phyloP scores from a whole-genome alignment of 2,329 filamentous ascomycete species.

The Phialophora expanda region DNA sequence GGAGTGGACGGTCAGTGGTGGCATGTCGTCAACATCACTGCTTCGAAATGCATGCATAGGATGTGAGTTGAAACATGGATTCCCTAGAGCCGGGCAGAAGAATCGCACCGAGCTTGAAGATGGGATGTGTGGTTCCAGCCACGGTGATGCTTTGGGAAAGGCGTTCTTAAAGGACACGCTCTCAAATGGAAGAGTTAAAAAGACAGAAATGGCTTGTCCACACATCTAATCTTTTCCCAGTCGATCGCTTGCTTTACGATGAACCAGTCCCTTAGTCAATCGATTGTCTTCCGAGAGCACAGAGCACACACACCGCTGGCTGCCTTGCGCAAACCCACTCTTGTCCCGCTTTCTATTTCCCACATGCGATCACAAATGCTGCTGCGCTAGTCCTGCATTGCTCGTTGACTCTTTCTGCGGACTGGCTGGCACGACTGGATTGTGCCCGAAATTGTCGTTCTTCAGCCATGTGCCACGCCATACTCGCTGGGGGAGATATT shows the following conservation, averaged over 20 bases:
- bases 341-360: not conserved
- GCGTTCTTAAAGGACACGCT: slow-evolving; percentile 8
- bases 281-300: not conserved
- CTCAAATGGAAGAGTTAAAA: not conserved
- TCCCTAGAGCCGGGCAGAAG: slow-evolving; percentile 7
- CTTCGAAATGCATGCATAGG: slow-evolving; percentile 1
- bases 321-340: not conserved
- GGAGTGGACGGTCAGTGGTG: not conserved
- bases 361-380: not conserved
- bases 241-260: not conserved
- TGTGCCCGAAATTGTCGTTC: too few relatives aligned
- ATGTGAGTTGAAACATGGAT: slow-evolving; percentile 5
- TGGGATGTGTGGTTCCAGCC: not conserved
- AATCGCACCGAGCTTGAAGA: slow-evolving; percentile 12
- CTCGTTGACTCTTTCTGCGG: not conserved
- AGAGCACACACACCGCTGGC: not conserved
- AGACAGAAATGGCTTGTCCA: not conserved
- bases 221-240: not conserved
- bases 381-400: not conserved
- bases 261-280: not conserved
- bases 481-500: too few relatives aligned
- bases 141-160: slow-evolving; percentile 1
- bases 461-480: too few relatives aligned
- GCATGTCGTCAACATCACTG: not conserved
- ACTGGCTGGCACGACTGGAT: too few relatives aligned